Evolutionary conservation across 108 stramenopile genomes (phyloP).

Genomic region (Nitzschia sp.): DNA sequence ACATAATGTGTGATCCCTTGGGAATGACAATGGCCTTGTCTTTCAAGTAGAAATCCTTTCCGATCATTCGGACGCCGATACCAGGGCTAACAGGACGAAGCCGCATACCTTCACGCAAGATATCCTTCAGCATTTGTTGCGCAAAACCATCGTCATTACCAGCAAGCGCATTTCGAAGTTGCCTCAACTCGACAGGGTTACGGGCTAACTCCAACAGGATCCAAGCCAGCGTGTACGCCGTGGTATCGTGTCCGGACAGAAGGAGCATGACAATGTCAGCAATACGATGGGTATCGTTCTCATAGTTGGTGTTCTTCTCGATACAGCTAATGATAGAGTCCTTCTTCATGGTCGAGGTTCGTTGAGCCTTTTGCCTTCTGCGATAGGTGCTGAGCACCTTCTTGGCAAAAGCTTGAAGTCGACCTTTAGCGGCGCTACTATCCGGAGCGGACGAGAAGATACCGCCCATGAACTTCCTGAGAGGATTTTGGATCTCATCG

Average conservation of each 20-base stretch:
- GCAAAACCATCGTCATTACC: conserved; percentile 23
- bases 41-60: conserved; percentile 34
- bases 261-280: conserved; percentile 50
- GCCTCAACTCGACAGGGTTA: conserved; percentile 26
- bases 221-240: conserved; percentile 46
- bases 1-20: conserved; percentile 38
- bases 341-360: conserved; percentile 8
- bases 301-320: conserved; percentile 36
- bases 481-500: conserved; percentile 12
- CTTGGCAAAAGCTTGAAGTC: conserved; percentile 20
- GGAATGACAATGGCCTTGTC: conserved; percentile 43
- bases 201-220: conserved; percentile 46
- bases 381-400: conserved; percentile 35
- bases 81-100: conserved; percentile 33
- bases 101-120: conserved; percentile 42
- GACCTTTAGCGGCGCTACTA: conserved; percentile 3
- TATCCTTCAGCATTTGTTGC: conserved; percentile 43
- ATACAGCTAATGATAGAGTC: conserved; percentile 45
- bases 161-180: conserved; percentile 35
- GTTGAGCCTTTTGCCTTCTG: conserved; percentile 13
- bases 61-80: conserved; percentile 24
- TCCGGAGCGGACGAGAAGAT: conserved; percentile 18
- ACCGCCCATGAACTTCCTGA: conserved; percentile 14
- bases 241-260: conserved; percentile 53
- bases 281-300: conserved; percentile 36